Evolutionary conservation across 2,329 filamentous ascomycete genomes (phyloP), one percentile per base, ranked within the genome.

Genomic region (Xylaria sp.): DNA sequence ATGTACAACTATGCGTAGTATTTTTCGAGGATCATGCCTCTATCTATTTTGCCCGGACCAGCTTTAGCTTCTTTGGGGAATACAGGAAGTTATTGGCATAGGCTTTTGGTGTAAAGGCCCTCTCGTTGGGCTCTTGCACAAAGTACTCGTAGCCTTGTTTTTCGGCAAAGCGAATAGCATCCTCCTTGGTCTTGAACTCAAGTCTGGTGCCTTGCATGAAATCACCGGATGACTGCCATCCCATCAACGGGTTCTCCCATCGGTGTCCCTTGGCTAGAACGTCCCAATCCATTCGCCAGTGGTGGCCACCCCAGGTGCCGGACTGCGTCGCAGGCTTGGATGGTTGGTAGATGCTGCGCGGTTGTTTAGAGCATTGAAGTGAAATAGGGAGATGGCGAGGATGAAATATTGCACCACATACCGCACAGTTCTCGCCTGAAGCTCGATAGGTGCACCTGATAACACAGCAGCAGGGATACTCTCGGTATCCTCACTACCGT

Each of bases 61-160:
- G 88, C 87, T 98, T 98, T 80, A 98, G 85, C 88, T 95, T 96
- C 82, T 89, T 91, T 12, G 92, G 84, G 70, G 90, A 90, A 84
- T 97, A 94, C 71, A 94, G 79, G 82, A 98, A 99, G 85, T 98
- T 97, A 82, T 97, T 97, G 69, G 96, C 95, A 81, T 99, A 99
- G 11, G 93, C 92, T 89, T 99, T 99, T 69, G 94, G 93, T 17
- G 89, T 84, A 76, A 98, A 91, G 78, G 91, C 92, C 78, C 96
- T 90, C 82, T 89, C 89, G 78, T 98, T 97, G 42, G 96, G 95
- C 83, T 98, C 96, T 85, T 98, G 96, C 27, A 99, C 94, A 80
- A 96, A 98, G 82, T 97, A 99, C 80, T 99, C 95, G 80, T 99
- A 99, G 42, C 97, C 96, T 82, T 99, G 96, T 88, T 98, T 99